Conservation (phyloP, 352 stramenopile genomes). For the Aphanomyces stellatus region DNA sequence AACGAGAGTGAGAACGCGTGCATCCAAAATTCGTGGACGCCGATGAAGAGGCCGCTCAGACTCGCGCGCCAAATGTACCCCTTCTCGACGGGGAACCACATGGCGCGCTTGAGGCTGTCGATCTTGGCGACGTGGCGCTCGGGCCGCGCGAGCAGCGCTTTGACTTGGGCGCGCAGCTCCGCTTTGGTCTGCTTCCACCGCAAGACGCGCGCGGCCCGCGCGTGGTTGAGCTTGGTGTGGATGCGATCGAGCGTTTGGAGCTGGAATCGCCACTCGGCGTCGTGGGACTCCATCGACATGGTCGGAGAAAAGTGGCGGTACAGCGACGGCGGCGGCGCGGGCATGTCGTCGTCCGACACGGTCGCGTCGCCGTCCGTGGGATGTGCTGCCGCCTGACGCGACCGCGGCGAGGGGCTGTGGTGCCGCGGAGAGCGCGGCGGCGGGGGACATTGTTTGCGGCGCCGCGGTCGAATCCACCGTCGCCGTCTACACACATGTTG, state of each 20-base stretch:
- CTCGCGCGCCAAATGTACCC: constrained; percentile 69
- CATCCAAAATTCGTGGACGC: constrained; percentile 57
- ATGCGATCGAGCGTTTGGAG: not conserved
- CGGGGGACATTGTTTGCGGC: no score
- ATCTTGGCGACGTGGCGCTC: constrained; percentile 36
- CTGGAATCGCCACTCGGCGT: not conserved
- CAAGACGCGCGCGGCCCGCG: not conserved
- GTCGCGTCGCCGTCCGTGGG: no score
- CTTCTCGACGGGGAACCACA: constrained; percentile 64
- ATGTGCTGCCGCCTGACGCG: no score
- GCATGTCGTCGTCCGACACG: not conserved
- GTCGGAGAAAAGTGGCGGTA: not conserved
- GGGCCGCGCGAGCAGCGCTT: not conserved
- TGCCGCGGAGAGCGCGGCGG: no score
- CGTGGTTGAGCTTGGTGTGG: constrained; percentile 1
- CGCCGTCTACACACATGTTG: constrained; percentile 26
- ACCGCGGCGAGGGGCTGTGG: no score
- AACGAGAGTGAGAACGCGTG: constrained; percentile 53
- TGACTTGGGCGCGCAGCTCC: not conserved
- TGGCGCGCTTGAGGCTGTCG: constrained; percentile 52
- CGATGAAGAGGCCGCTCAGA: constrained; percentile 72
- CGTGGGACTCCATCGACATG: not conserved
- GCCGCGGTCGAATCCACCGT: constrained; percentile 50
- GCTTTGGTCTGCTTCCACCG: constrained; percentile 1
- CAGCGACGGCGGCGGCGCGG: not conserved